These are phyloP conservation scores for Termitomyces sp. DNA, from an alignment of 768 basidiomycete genomes.

Conservation along the genomic window DNA sequence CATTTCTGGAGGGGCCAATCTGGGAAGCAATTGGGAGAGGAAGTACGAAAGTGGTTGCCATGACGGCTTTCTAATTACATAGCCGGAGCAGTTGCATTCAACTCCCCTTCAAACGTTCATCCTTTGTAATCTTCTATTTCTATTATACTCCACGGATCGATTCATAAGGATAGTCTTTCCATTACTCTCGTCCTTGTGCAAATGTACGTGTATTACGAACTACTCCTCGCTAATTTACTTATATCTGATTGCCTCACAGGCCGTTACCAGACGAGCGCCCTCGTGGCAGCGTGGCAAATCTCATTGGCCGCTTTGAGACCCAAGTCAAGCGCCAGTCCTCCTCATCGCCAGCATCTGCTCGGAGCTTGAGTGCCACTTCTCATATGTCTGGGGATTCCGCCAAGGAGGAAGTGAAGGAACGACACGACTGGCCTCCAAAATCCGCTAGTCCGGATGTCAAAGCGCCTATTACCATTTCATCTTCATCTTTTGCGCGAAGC, in stretches of 20 bases:
- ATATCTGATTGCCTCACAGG: slow-evolving; percentile 36
- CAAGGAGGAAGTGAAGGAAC: slow-evolving; percentile 65
- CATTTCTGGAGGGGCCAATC: slow-evolving; percentile 61
- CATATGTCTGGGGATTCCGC: slow-evolving; percentile 58
- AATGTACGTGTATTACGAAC: slow-evolving; percentile 25
- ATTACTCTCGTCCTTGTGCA: slow-evolving; percentile 12
- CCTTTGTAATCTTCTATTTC: slow-evolving; percentile 10
- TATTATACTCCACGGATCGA: slow-evolving; percentile 1
- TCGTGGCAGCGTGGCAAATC: slow-evolving; percentile 81
- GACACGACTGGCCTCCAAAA: slow-evolving; percentile 74
- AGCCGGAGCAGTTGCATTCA: slow-evolving; percentile 2
- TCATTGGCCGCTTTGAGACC: slow-evolving; percentile 85
- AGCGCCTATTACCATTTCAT: slow-evolving; percentile 28
- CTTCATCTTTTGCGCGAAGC: slow-evolving; percentile 28
- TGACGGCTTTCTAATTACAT: slow-evolving; percentile 15
- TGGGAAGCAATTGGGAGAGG: slow-evolving; percentile 19
- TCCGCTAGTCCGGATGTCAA: slow-evolving; percentile 26
- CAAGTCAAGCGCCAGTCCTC: slow-evolving; percentile 62
- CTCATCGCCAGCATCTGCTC: slow-evolving; percentile 34
- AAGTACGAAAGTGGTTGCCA: slow-evolving; percentile 30
- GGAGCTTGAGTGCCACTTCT: slow-evolving; percentile 64
- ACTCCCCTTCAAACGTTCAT: slow-evolving; percentile 11
- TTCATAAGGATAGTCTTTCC: slow-evolving; percentile 6
- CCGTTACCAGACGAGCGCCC: slow-evolving; percentile 86
- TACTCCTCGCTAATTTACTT: neutral